Percentiles rank a stretch among this genome's conserved stretches.
These are phyloP conservation scores for Microsporum ferrugineum DNA, from an alignment of 2,329 filamentous ascomycete genomes.

Conservation along the genomic window DNA sequence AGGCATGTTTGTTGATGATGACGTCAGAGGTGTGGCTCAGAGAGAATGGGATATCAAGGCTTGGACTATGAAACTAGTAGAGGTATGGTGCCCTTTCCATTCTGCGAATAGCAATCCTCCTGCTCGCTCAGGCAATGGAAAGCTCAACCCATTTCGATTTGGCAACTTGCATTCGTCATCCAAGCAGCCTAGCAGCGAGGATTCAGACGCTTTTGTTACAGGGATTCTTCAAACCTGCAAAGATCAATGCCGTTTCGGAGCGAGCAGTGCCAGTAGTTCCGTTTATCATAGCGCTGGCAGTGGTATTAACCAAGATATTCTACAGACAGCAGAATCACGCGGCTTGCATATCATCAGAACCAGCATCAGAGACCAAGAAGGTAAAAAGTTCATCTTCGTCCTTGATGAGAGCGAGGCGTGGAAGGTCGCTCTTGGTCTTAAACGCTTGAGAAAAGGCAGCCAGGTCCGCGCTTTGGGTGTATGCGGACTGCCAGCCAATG, in stretches of 20 bases:
- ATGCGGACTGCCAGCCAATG: constrained; percentile 39
- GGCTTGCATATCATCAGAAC: constrained; percentile 48
- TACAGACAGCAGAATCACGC: constrained; percentile 35
- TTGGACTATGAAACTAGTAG: constrained; percentile 87
- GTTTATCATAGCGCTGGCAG: constrained; percentile 18
- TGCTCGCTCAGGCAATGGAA: constrained; percentile 17
- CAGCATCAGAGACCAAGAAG: constrained; percentile 47
- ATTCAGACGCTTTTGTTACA: constrained; percentile 53
- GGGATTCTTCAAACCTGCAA: constrained; percentile 56
- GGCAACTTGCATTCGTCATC: constrained; percentile 40
- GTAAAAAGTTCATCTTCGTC: constrained; percentile 52
- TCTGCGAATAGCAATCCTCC: constrained; percentile 34
- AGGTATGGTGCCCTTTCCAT: constrained; percentile 67
- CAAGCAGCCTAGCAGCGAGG: constrained; percentile 49
- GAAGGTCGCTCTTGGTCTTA: constrained; percentile 50
- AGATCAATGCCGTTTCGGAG: constrained; percentile 46
- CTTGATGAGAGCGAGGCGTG: constrained; percentile 48
- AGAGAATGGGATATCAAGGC: constrained; percentile 98
- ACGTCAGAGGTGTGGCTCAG: constrained; percentile 80
- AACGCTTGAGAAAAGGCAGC: constrained; percentile 45
- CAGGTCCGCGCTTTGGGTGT: constrained; percentile 46
- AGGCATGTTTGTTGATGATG: constrained; percentile 93
- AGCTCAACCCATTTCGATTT: constrained; percentile 30
- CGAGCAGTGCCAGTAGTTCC: constrained; percentile 27
- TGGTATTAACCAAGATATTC: constrained; percentile 14